Conservation (phyloP, 192 early-diverging fungal genomes). For the Borealophlyctis nickersoniae region DNA sequence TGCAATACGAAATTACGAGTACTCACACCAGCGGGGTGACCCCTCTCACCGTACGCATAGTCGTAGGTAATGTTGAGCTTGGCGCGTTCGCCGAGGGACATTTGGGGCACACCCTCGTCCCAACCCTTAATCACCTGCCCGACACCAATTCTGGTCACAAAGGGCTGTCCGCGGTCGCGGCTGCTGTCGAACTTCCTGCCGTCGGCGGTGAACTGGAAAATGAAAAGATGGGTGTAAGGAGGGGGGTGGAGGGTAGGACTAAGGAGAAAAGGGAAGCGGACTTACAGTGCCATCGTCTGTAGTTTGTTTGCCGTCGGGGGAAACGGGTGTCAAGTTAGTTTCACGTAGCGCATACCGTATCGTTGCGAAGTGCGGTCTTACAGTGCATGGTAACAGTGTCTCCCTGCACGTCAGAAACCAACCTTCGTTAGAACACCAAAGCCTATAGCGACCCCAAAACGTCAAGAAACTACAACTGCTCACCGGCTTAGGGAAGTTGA, state of each 20-base stretch:
- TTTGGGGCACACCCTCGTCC: constrained; percentile 89
- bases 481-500: constrained; percentile 54
- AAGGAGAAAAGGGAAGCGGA: not conserved
- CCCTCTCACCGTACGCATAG: constrained; percentile 35
- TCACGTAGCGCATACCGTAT: not conserved
- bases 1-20: too few relatives aligned
- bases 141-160: constrained; percentile 83
- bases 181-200: constrained; percentile 88
- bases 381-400: constrained; percentile 50
- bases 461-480: not conserved
- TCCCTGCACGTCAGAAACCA: constrained; percentile 21
- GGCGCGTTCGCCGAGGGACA: constrained; percentile 87
- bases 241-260: too few relatives aligned
- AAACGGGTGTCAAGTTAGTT: not conserved
- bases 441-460: not conserved
- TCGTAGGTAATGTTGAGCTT: constrained; percentile 67
- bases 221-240: not conserved
- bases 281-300: constrained; percentile 5
- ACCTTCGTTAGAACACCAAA: not conserved
- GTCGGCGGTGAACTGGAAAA: constrained; percentile 36
- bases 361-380: constrained; percentile 3
- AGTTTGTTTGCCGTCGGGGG: not conserved
- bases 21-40: constrained; percentile 24
- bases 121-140: constrained; percentile 89
- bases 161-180: constrained; percentile 78